These are phyloP conservation scores for Solanum phureja DNA, from an alignment of 257 asterid species.

Conservation along the genomic window DNA sequence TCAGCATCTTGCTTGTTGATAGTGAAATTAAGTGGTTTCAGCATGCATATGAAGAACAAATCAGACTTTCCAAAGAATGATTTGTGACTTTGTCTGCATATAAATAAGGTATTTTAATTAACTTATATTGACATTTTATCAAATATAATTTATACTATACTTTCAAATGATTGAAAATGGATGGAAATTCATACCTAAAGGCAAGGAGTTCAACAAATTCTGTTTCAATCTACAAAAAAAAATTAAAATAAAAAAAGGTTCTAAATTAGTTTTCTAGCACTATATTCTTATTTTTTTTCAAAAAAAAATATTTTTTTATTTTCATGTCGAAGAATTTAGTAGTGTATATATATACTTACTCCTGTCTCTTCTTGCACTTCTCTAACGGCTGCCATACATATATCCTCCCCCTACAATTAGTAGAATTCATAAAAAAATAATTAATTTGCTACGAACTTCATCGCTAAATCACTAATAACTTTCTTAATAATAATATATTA, in stretches of 20 bases:
- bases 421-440: no score
- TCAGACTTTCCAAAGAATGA: conserved; percentile 82
- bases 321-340: not conserved
- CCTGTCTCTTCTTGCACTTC: conserved; percentile 98
- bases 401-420: conserved; percentile 63
- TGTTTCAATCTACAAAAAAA: conserved; percentile 49
- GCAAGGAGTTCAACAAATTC: conserved; percentile 69
- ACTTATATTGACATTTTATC: not conserved
- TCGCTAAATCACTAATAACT: not conserved
- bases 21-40: conserved; percentile 62
- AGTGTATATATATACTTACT: conserved; percentile 26
- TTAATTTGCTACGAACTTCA: not conserved
- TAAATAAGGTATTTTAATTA: not conserved
- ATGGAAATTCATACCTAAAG: conserved; percentile 39
- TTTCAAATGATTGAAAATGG: not conserved
- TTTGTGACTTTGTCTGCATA: conserved; percentile 66
- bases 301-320: no score
- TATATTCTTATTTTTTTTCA: not conserved
- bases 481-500: not conserved
- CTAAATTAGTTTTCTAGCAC: not conserved
- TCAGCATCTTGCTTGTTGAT: conserved; percentile 69
- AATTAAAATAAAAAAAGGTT: no score
- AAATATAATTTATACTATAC: not conserved
- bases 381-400: conserved; percentile 76
- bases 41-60: conserved; percentile 81